Percentiles rank a stretch among this genome's conserved stretches.
phyloP scores from a whole-genome alignment of 2,329 filamentous ascomycete species.

The Colletotrichum liriopes region DNA sequence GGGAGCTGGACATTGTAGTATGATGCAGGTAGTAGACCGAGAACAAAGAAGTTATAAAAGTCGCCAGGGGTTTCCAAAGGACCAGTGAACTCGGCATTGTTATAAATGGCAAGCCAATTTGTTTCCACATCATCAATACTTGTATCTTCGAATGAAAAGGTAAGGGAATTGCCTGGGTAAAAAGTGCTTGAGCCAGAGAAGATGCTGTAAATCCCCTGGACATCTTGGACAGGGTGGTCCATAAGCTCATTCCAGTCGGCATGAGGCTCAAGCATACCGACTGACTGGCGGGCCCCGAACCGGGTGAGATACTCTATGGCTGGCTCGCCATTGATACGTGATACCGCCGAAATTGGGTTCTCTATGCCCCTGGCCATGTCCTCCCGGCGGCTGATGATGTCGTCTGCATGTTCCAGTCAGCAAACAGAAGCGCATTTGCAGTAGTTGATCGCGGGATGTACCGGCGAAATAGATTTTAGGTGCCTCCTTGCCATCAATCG shows the following conservation, averaged over 20 bases:
- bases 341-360: slow-evolving; percentile 14
- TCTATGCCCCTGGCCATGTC: background rate
- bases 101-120: slow-evolving; percentile 19
- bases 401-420: background rate
- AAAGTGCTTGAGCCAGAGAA: slow-evolving; percentile 23
- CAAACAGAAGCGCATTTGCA: no score
- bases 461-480: slow-evolving; percentile 27
- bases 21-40: slow-evolving; percentile 21
- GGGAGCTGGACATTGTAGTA: slow-evolving; percentile 3
- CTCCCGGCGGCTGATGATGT: slow-evolving; percentile 8
- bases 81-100: slow-evolving; percentile 23
- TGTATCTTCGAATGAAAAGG: slow-evolving; percentile 19
- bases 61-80: slow-evolving; percentile 17
- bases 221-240: slow-evolving; percentile 25
- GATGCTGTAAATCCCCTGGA: slow-evolving; percentile 15
- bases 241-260: slow-evolving; percentile 32
- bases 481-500: slow-evolving; percentile 21
- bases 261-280: slow-evolving; percentile 30
- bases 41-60: slow-evolving; percentile 33
- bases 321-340: slow-evolving; percentile 23
- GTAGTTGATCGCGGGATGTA: background rate
- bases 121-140: background rate
- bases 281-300: slow-evolving; percentile 5
- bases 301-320: slow-evolving; percentile 10
- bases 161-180: slow-evolving; percentile 22